A percentile compares a stretch with the other conserved stretches of the same genome.
phyloP scores from a whole-genome alignment of 2,329 filamentous ascomycete species.

The Fusarium decemcellulare region DNA sequence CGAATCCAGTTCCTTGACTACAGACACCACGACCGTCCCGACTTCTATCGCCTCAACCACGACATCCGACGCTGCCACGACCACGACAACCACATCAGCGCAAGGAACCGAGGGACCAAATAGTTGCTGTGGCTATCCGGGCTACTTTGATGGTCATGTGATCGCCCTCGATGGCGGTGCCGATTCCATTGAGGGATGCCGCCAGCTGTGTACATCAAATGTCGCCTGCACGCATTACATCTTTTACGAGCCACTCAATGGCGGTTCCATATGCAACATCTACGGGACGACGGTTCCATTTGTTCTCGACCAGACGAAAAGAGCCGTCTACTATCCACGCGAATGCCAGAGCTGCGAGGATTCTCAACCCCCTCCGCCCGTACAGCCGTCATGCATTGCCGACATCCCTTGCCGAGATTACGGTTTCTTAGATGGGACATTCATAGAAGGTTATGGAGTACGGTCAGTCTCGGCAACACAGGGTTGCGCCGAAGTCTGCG shows the following conservation, averaged over 20 bases:
- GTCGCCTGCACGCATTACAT: neutral
- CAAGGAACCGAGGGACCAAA: neutral
- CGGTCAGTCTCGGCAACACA: neutral
- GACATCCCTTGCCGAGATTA: neutral
- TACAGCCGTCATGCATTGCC: neutral
- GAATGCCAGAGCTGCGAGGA: neutral
- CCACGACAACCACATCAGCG: neutral
- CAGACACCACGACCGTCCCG: neutral
- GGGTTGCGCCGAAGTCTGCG: neutral
- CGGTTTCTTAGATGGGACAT: neutral
- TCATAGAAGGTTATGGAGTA: neutral
- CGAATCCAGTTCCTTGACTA: neutral
- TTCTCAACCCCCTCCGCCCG: neutral
- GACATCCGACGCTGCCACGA: neutral
- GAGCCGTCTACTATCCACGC: neutral
- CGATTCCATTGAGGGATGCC: neutral
- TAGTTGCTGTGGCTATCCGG: neutral
- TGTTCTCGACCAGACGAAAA: neutral
- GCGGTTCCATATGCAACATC: neutral
- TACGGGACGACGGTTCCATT: neutral
- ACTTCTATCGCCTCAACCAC: neutral
- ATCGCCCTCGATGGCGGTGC: neutral
- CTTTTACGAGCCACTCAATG: neutral
- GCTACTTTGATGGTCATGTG: constrained; percentile 2
- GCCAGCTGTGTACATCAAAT: neutral